A percentile compares a stretch with the other conserved stretches of the same genome.
These are phyloP conservation scores for Physocladia obscura DNA, from an alignment of 192 early-diverging fungal species.

Conservation along the genomic window DNA sequence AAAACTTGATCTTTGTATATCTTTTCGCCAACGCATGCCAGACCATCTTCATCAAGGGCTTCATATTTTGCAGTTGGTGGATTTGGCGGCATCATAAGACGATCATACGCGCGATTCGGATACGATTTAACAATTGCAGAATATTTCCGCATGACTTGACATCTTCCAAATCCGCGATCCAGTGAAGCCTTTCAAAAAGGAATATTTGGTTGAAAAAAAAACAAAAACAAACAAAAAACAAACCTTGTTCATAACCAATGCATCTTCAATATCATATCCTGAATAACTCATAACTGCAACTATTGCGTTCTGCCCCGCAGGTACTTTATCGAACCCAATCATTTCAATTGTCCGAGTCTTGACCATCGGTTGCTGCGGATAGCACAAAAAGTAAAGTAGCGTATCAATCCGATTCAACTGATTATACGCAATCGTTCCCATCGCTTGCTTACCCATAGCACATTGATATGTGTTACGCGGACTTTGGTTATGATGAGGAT, in stretches of 20 bases:
- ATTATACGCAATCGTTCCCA: slow-evolving; percentile 94
- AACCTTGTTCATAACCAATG: slow-evolving; percentile 89
- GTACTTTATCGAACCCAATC: slow-evolving; percentile 91
- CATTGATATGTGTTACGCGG: slow-evolving; percentile 98
- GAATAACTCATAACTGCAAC: slow-evolving; percentile 97
- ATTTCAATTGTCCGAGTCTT: slow-evolving; percentile 96
- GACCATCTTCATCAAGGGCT: slow-evolving; percentile 83
- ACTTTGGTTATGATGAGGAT: slow-evolving; percentile 98
- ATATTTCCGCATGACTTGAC: slow-evolving; percentile 90
- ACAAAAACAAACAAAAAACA: not conserved
- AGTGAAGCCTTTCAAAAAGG: slow-evolving; percentile 62
- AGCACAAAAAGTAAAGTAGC: slow-evolving; percentile 91
- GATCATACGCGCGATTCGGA: slow-evolving; percentile 83
- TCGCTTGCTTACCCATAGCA: slow-evolving; percentile 99
- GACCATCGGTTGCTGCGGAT: slow-evolving; percentile 97
- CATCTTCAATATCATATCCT: slow-evolving; percentile 99
- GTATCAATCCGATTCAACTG: slow-evolving; percentile 94
- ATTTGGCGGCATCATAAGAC: slow-evolving; percentile 56
- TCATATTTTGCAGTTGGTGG: slow-evolving; percentile 52
- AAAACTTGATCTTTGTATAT: slow-evolving; percentile 74
- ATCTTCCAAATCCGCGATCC: slow-evolving; percentile 94
- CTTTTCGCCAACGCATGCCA: slow-evolving; percentile 80
- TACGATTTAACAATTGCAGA: slow-evolving; percentile 83
- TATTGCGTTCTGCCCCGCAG: slow-evolving; percentile 70
- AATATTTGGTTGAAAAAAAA: not conserved